Conservation (phyloP, 768 basidiomycete genomes). For the Suillus fuscotomentosus region DNA sequence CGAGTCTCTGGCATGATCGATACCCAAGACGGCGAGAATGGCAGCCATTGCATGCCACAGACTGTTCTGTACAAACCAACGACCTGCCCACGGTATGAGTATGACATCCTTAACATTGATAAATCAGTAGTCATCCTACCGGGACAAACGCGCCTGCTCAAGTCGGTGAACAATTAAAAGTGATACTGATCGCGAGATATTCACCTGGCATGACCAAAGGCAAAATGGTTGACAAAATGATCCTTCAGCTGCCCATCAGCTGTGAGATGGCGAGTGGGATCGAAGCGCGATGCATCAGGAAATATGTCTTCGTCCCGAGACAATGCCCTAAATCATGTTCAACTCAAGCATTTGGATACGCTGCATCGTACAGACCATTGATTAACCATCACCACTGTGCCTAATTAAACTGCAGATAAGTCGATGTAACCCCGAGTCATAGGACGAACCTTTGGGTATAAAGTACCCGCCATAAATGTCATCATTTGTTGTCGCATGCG, state of each 20-base stretch:
- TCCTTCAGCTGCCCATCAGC: conserved; percentile 2
- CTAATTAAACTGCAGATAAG: conserved; percentile 6
- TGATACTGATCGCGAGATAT: too few relatives aligned
- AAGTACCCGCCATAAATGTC: conserved; percentile 41
- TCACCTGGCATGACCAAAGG: neutral
- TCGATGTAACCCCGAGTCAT: neutral
- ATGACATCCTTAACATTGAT: neutral
- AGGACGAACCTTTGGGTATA: conserved; percentile 44
- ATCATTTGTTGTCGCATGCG: conserved; percentile 30
- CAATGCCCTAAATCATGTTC: neutral
- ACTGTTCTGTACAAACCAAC: neutral
- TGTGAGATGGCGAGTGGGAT: conserved; percentile 5
- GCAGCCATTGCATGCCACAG: neutral
- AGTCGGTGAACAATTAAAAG: neutral
- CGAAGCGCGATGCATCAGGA: conserved; percentile 5
- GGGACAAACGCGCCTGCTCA: neutral
- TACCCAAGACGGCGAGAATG: neutral
- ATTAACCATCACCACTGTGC: conserved; percentile 21
- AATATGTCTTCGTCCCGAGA: neutral
- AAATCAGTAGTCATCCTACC: neutral
- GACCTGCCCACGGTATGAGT: neutral
- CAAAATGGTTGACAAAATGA: neutral
- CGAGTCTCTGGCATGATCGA: neutral
- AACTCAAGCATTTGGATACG: neutral
- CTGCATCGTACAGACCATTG: conserved; percentile 13